These are phyloP conservation scores for Wickerhamiella allomyrinae DNA, from an alignment of 805 yeast species.

Conservation along the genomic window DNA sequence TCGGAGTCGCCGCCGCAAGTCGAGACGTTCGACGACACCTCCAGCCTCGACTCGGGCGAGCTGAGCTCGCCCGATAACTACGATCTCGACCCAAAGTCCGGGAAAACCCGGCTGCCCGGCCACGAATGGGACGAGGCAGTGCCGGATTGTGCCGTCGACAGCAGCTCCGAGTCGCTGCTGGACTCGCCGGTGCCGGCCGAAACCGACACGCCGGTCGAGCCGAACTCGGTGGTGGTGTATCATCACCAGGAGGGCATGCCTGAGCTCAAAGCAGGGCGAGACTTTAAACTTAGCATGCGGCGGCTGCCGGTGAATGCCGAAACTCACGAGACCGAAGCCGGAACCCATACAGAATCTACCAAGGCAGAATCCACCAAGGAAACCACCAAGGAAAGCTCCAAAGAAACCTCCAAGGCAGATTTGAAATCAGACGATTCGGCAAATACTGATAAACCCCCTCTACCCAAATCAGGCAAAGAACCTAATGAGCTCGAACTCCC, in stretches of 20 bases:
- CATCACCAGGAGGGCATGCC: conserved; percentile 1
- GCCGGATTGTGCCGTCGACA: neutral
- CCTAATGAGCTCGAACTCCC: neutral
- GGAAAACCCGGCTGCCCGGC: neutral
- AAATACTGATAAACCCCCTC: no score
- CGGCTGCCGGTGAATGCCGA: neutral
- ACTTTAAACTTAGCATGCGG: neutral
- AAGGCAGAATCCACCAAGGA: no score
- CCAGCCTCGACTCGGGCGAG: neutral
- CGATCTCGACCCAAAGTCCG: neutral
- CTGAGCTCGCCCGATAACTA: neutral
- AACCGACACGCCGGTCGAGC: neutral
- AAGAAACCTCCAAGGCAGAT: no score
- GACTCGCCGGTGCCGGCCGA: neutral
- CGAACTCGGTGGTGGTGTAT: conserved; percentile 1
- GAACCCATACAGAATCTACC: no score
- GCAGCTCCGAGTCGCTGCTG: no score
- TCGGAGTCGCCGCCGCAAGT: conserved; percentile 14
- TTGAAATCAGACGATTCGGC: no score
- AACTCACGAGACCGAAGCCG: neutral
- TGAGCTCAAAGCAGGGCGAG: conserved; percentile 3
- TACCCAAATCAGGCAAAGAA: no score
- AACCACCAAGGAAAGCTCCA: no score
- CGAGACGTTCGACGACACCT: conserved; percentile 2
- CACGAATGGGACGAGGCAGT: neutral